A percentile compares a stretch with the other conserved stretches of the same genome.
Evolutionary conservation across 129 eudicot species (phyloP).

Genomic region (Apium graveolens): DNA sequence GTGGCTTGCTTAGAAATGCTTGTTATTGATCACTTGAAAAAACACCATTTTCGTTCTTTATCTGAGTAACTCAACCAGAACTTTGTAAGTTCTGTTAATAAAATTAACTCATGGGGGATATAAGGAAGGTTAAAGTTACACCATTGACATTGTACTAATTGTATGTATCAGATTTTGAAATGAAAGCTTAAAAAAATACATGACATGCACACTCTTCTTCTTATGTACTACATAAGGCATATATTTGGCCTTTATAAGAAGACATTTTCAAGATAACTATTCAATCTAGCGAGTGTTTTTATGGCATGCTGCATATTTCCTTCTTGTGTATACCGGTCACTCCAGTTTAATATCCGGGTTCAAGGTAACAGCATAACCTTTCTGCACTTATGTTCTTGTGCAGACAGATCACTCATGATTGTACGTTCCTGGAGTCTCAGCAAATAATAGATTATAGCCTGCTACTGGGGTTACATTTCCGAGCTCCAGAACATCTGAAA

Average conservation of each 20-base stretch:
- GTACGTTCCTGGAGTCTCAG: slow-evolving; percentile 73
- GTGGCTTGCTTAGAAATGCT: neutral
- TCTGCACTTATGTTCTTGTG: slow-evolving; percentile 17
- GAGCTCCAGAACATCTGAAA: slow-evolving; percentile 90
- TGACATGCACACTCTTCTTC: neutral
- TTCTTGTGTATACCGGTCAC: neutral
- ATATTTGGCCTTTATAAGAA: too few species aligned
- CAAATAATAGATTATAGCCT: slow-evolving; percentile 86
- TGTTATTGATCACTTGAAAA: too few species aligned
- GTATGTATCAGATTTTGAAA: too few species aligned
- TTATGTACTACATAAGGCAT: neutral
- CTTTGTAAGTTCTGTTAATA: too few species aligned
- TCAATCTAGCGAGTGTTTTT: too few species aligned
- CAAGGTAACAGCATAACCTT: neutral
- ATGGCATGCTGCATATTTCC: neutral
- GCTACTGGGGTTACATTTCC: slow-evolving; percentile 86
- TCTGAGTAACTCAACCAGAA: too few species aligned
- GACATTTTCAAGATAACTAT: too few species aligned
- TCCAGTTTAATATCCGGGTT: neutral
- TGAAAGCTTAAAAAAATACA: too few species aligned
- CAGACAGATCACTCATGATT: slow-evolving; percentile 79
- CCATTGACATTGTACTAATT: too few species aligned
- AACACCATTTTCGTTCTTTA: too few species aligned
- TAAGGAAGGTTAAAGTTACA: too few species aligned
- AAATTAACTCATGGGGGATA: too few species aligned